phyloP scores from a whole-genome alignment of 179 eudicot genomes.

The Spinacia oleracea region DNA sequence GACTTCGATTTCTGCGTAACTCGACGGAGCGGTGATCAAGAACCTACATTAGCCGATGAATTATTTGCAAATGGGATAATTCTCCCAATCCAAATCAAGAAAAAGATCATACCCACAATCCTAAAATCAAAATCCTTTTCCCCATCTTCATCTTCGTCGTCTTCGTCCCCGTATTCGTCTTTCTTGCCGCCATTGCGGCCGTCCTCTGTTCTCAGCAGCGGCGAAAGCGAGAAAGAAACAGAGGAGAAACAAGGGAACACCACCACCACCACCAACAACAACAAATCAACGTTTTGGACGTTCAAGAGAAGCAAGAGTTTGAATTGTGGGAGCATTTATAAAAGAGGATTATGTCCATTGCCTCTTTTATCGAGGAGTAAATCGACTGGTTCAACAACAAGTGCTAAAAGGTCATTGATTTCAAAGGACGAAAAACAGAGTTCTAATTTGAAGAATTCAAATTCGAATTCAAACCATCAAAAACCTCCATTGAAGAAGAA shows the following conservation, averaged over 20 bases:
- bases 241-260: conserved; percentile 29
- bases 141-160: conserved; percentile 12
- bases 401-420: conserved; percentile 33
- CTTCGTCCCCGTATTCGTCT: neutral
- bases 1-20: conserved; percentile 39
- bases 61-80: conserved; percentile 39
- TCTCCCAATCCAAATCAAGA: conserved; percentile 42
- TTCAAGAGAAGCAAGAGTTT: conserved; percentile 28
- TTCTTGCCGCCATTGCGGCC: conserved; percentile 25
- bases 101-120: conserved; percentile 25
- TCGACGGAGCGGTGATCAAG: conserved; percentile 33
- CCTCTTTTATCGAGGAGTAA: conserved; percentile 43
- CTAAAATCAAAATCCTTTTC: conserved; percentile 21
- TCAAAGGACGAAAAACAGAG: conserved; percentile 35
- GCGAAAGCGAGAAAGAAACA: conserved; percentile 24
- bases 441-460: conserved; percentile 24
- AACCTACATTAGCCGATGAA: conserved; percentile 39
- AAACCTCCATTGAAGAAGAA: conserved; percentile 40
- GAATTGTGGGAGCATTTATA: conserved; percentile 38
- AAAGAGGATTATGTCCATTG: conserved; percentile 39
- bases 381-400: conserved; percentile 38
- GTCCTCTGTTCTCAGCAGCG: conserved; percentile 7
- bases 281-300: conserved; percentile 36
- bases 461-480: conserved; percentile 18
- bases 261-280: neutral